A percentile compares a stretch with the other conserved stretches of the same genome.
Conservation (phyloP, 108 stramenopile species). For the Schizochytrium sp. region DNA sequence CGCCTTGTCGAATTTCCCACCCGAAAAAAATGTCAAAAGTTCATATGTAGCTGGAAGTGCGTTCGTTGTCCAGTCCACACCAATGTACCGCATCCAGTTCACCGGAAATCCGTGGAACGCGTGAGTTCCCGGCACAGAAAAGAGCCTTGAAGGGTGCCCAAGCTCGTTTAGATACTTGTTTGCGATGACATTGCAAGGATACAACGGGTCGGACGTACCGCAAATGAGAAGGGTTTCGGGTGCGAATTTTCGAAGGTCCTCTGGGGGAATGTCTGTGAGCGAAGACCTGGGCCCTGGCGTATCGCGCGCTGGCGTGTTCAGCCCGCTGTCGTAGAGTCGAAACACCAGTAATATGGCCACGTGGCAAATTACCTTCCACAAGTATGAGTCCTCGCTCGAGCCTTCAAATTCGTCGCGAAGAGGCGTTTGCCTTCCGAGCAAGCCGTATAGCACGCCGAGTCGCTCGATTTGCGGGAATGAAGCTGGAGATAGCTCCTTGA, state of each 20-base stretch:
- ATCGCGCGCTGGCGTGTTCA: neutral
- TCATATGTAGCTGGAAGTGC: neutral
- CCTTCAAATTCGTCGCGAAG: neutral
- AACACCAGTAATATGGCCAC: neutral
- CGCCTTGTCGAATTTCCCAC: neutral
- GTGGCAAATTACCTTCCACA: neutral
- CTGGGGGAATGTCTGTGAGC: neutral
- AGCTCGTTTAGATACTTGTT: neutral
- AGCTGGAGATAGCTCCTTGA: neutral
- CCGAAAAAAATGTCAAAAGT: neutral
- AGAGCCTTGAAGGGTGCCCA: neutral
- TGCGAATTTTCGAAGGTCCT: neutral
- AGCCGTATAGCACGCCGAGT: neutral
- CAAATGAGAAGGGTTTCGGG: neutral
- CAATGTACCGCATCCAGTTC: conserved; percentile 12
- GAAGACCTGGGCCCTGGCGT: neutral
- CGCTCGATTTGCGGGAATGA: neutral
- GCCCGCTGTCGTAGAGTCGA: neutral
- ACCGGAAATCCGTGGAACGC: conserved; percentile 19
- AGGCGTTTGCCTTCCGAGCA: neutral
- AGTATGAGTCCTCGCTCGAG: neutral
- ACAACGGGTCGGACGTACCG: neutral
- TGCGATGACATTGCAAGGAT: neutral
- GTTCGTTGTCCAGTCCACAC: neutral
- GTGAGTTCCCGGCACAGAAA: neutral